These are phyloP conservation scores for Aspergillus sp. DNA, from an alignment of 2,329 filamentous ascomycete species.

Conservation along the genomic window DNA sequence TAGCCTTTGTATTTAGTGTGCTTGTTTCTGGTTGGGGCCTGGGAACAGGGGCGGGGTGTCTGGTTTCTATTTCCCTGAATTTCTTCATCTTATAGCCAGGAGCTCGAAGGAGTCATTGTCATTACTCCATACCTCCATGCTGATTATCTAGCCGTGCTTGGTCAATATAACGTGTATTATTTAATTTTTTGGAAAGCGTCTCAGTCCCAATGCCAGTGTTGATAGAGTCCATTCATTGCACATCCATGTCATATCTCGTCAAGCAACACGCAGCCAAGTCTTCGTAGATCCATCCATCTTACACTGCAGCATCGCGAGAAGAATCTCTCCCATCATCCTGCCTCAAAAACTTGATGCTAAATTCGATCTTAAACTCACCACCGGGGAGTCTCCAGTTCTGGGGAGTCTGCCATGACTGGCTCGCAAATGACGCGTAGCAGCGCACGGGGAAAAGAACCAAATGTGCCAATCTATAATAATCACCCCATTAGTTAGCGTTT, in stretches of 20 bases:
- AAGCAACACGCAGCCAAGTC: not conserved
- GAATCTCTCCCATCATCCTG: not conserved
- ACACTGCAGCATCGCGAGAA: not conserved
- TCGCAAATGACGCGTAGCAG: not conserved
- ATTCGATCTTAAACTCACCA: slow-evolving; percentile 7
- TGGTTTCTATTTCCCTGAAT: slow-evolving; percentile 15
- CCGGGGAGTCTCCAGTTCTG: slow-evolving; percentile 4
- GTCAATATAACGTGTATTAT: slow-evolving; percentile 22
- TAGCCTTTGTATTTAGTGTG: slow-evolving; percentile 24
- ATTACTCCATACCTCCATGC: not conserved
- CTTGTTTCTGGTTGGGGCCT: slow-evolving; percentile 12
- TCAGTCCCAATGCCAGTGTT: not conserved
- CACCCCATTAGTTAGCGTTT: not conserved
- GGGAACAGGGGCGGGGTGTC: slow-evolving; percentile 21
- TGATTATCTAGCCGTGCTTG: slow-evolving; percentile 11
- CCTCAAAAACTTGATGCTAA: slow-evolving; percentile 6
- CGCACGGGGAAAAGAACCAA: not conserved
- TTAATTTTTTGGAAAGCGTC: slow-evolving; percentile 1
- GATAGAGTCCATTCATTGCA: not conserved
- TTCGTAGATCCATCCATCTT: not conserved
- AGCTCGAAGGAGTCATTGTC: not conserved
- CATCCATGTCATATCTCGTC: not conserved
- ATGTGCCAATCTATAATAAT: not conserved
- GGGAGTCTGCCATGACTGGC: not conserved
- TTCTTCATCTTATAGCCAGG: not conserved